Percentiles rank a stretch among this genome's conserved stretches.
These are phyloP conservation scores for Marsdenia floribunda DNA, from an alignment of 257 asterid genomes.

Conservation along the genomic window DNA sequence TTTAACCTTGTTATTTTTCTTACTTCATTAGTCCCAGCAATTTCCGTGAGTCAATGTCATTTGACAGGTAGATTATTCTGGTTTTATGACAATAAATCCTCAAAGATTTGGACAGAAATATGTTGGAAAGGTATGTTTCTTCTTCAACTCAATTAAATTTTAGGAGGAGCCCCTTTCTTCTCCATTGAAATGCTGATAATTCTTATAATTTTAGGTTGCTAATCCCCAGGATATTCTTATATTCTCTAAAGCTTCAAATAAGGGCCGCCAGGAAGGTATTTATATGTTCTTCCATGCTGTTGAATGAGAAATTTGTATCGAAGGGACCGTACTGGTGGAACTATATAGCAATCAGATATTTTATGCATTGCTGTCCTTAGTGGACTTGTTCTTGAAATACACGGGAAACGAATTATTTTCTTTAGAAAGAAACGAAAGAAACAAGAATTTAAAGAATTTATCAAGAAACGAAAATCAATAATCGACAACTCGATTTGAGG, in stretches of 20 bases:
- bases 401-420: no score
- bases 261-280: slow-evolving; percentile 55
- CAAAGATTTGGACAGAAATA: slow-evolving; percentile 94
- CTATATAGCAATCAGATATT: background rate
- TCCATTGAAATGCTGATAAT: slow-evolving; percentile 9
- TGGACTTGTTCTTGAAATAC: background rate
- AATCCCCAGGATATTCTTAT: slow-evolving; percentile 99
- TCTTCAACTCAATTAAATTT: slow-evolving; percentile 11
- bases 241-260: slow-evolving; percentile 84
- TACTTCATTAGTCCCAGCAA: slow-evolving; percentile 15
- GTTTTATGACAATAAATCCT: slow-evolving; percentile 96
- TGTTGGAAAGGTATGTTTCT: slow-evolving; percentile 80
- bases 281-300: slow-evolving; percentile 11
- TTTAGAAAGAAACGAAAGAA: no score
- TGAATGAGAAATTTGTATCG: background rate
- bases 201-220: slow-evolving; percentile 59
- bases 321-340: background rate
- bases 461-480: no score
- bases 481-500: no score
- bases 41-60: slow-evolving; percentile 25
- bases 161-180: background rate
- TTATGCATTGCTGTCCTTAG: background rate
- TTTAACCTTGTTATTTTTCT: slow-evolving; percentile 7
- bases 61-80: slow-evolving; percentile 92
- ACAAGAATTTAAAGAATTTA: no score